A percentile compares a stretch with the other conserved stretches of the same genome.
phyloP scores from a whole-genome alignment of 371 early-diverging fungal species.

The Paraphysoderma sedebokerense region DNA sequence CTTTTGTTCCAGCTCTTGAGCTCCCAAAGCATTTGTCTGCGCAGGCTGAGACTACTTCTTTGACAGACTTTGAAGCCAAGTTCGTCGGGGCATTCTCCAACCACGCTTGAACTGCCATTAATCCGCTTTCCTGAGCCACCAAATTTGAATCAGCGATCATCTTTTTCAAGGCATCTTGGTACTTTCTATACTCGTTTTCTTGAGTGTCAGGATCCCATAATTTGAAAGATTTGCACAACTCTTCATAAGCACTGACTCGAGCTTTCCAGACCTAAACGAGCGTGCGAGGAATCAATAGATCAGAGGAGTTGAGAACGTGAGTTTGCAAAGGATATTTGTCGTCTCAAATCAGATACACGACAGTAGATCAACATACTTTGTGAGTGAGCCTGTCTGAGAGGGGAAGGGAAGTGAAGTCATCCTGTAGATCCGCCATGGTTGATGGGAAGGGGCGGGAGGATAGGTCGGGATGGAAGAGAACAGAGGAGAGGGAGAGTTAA shows the following conservation, averaged over 20 bases:
- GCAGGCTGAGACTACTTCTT: constrained; percentile 51
- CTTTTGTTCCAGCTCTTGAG: constrained; percentile 59
- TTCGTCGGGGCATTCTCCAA: constrained; percentile 69
- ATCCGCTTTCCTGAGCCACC: constrained; percentile 78
- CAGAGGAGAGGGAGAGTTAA: too few relatives aligned
- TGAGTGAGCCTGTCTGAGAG: constrained; percentile 13
- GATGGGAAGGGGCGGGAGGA: too few relatives aligned
- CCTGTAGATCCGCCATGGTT: constrained; percentile 29
- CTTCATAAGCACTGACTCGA: constrained; percentile 69
- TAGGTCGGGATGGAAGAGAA: too few relatives aligned
- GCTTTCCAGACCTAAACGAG: constrained; percentile 77
- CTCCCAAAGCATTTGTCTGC: constrained; percentile 80
- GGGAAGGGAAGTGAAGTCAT: constrained; percentile 18
- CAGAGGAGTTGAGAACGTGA: constrained; percentile 2
- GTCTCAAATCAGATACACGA: neutral
- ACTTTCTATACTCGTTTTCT: constrained; percentile 48
- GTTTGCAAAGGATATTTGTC: neutral
- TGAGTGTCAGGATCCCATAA: constrained; percentile 35
- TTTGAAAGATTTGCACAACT: constrained; percentile 47
- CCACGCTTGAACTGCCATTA: constrained; percentile 53
- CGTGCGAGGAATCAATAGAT: neutral
- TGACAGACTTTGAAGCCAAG: constrained; percentile 7
- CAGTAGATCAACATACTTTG: constrained; percentile 7
- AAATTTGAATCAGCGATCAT: constrained; percentile 74
- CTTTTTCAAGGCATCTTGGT: constrained; percentile 49